Base-by-base conservation (phyloP, 257 asterid species). In the Verbena officinalis region DNA sequence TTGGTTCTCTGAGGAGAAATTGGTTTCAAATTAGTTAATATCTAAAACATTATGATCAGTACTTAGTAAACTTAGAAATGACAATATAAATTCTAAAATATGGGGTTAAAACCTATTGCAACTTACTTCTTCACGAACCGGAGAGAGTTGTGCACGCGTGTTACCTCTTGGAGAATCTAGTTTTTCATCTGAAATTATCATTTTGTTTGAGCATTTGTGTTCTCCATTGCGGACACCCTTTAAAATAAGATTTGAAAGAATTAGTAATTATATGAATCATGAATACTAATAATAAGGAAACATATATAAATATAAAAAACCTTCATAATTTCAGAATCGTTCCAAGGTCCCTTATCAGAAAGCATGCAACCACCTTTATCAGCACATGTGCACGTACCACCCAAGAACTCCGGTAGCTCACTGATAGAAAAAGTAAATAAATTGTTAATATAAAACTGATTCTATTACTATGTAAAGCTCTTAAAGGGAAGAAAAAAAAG, bases 321-420 rank as follows among this genome's bases (percentile, higher is more conserved):
- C 98, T 85, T 90, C 86, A 94, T 86, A 46, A 90, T 81, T 2
- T 94, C 96, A 1, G 75, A 11, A 72, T 94, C 96, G 44, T 94
- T 94, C 99, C 99, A 94, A 51, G 99, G 98, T 36, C 98, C 98
- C 79, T 86, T 94, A 70, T 94, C 99, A 2, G 99, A 84, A 58
- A 77, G 73, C 89, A 90, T 83, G 69, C 99, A 94, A 1, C 98
- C 99, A 6, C 99, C 99, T 63, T 80, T 83, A 9, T 88, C 96
- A 7, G 81, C 93, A 62, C 99, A 94, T 9, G 86, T 90, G 75
- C 99, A 94, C 14, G 91, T 83, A 12, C 99, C 99, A 6, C 99
- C 99, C 86, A 94, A 80, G 84, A 88, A 94, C 66, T 91, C 96
- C 0, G 99, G 99, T 39, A 94, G 83, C 76, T 94, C 96, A 51